Evolutionary conservation across 2,329 filamentous ascomycete species (phyloP).

Genomic region (Lojkania enalia): DNA sequence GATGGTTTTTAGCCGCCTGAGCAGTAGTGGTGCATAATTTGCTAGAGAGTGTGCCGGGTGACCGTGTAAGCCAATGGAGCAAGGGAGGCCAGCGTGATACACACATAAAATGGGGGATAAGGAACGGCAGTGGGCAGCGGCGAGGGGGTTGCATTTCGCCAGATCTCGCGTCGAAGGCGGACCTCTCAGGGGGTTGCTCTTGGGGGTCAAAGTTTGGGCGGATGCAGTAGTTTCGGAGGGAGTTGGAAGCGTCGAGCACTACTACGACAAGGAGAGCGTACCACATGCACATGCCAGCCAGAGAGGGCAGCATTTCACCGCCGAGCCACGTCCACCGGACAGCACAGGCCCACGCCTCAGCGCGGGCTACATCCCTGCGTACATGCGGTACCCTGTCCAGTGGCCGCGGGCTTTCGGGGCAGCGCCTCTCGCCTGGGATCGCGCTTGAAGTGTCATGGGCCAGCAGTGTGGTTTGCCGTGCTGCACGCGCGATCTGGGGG

Average conservation of each 20-base stretch:
- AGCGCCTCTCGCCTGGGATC: constrained; percentile 32
- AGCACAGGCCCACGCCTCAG: too few relatives aligned
- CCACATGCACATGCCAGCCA: too few relatives aligned
- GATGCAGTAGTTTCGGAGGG: constrained; percentile 38
- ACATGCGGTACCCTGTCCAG: too few relatives aligned
- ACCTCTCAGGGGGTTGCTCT: constrained; percentile 28
- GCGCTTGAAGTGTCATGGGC: constrained; percentile 19
- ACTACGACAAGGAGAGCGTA: too few relatives aligned
- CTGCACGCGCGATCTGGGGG: constrained; percentile 39
- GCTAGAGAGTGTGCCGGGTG: constrained; percentile 19
- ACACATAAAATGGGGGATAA: constrained; percentile 13
- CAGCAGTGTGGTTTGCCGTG: constrained; percentile 19
- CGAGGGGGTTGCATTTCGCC: constrained; percentile 21
- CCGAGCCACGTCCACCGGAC: too few relatives aligned
- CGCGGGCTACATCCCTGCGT: too few relatives aligned
- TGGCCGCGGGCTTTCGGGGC: too few relatives aligned
- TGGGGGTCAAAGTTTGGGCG: constrained; percentile 31
- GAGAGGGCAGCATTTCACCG: too few relatives aligned
- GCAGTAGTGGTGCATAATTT: constrained; percentile 21
- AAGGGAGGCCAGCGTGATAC: constrained; percentile 15
- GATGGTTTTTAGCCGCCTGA: constrained; percentile 39
- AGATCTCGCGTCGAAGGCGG: constrained; percentile 23
- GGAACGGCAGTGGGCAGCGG: neutral
- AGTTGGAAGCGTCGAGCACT: constrained; percentile 18
- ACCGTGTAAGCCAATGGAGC: constrained; percentile 23